Conservation (phyloP, 2,329 filamentous ascomycete genomes). For the Phyllosticta ampelicida region DNA sequence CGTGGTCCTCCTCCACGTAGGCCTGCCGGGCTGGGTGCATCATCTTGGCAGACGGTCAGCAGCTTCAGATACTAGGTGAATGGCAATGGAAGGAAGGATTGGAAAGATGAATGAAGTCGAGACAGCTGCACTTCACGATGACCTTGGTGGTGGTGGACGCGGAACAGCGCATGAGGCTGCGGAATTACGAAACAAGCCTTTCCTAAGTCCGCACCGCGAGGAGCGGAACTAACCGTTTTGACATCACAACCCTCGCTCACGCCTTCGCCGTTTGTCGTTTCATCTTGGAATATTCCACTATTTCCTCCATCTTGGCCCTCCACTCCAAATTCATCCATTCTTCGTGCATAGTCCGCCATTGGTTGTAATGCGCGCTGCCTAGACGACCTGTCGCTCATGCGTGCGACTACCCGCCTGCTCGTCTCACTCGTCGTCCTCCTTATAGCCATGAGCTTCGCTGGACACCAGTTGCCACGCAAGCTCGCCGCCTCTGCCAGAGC, state of each 20-base stretch:
- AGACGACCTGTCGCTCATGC: constrained; percentile 5
- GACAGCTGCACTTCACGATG: background rate
- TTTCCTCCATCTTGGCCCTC: background rate
- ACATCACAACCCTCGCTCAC: background rate
- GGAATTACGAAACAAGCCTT: background rate
- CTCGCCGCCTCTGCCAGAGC: constrained; percentile 6
- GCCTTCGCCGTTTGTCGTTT: background rate
- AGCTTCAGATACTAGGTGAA: background rate
- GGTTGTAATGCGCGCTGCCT: constrained; percentile 7
- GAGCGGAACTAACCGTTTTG: background rate
- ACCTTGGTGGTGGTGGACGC: background rate
- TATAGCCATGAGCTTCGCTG: constrained; percentile 10
- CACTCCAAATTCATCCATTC: background rate
- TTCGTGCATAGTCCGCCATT: background rate
- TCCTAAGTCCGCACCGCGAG: background rate
- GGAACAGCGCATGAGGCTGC: background rate
- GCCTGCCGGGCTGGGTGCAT: constrained; percentile 86
- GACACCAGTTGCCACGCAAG: constrained; percentile 5
- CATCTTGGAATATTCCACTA: background rate
- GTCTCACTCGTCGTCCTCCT: constrained; percentile 9
- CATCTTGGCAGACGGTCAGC: constrained; percentile 19
- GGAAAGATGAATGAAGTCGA: too few species aligned
- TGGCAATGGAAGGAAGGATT: background rate
- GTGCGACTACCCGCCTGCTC: constrained; percentile 9
- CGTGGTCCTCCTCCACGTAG: constrained; percentile 76